Evolutionary conservation across 1,284 basidiomycete species (phyloP), one percentile per base, ranked within the genome.

Genomic region (Ganoderma leucocontextum): DNA sequence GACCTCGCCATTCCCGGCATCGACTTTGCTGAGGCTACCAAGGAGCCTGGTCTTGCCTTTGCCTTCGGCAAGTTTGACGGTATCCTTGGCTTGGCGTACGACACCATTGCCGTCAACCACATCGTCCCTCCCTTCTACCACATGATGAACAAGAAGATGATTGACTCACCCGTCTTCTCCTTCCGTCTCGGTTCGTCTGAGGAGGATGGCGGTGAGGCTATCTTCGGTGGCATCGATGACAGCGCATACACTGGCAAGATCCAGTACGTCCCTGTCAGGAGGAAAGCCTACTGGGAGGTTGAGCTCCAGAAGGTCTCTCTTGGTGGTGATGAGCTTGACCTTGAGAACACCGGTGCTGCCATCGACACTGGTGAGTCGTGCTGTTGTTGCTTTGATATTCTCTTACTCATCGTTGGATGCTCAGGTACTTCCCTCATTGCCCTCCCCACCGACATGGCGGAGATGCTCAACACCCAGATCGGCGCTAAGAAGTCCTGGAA

Each of bases 251-350:
- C 82, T 17, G 98, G 97, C 80, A 86, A 92, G 79, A 88, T 99
- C 71, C 79, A 82, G 55, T 99, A 99, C 77, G 95, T 94, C 36
- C 97, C 98, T 66, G 87, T 99, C 68, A 93, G 97, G 77, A 91
- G 96, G 78, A 96, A 95, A 86, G 98, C 96, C 8, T 99, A 99
- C 85, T 99, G 98, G 98, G 95, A 98, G 80, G 95, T 99, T 67
- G 96, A 97, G 80, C 90, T 99, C 35, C 87, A 95, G 82, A 91
- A 91, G 79, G 88, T 98, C 67, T 78, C 83, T 7, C 96, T 98
- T 70, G 97, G 96, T 66, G 87, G 92, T 62, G 97, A 97, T 63
- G 87, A 85, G 60, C 87, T 97, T 53, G 93, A 96, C 75, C 87
- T 97, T 19, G 94, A 96, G 75, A 92, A 90, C 82, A 96, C 96